Base-by-base conservation (phyloP, 257 asterid genomes). In the Craterostigma plantagineum region DNA sequence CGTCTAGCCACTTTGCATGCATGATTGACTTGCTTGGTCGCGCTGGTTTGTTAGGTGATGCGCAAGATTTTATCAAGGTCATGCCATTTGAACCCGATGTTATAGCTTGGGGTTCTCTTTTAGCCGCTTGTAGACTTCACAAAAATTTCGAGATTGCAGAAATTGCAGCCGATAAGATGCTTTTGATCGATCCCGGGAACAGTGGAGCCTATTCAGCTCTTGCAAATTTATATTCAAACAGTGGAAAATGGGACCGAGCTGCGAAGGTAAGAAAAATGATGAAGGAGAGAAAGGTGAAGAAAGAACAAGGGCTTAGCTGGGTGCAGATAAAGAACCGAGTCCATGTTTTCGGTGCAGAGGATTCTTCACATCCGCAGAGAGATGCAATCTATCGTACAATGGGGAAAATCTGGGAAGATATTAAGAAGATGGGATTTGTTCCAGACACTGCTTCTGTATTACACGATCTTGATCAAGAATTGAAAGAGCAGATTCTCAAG, bases 221-320 rank as follows among this genome's bases (percentile, higher is more conserved):
- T 37, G 93, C 93, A 10, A 87, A 79, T 18, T 78, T 76, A 8
- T 87, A 78, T 47, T 70, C 92, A 17, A 71, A 78, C 52, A 71
- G 93, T 56, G 82, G 82, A 18, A 81, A 70, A 67, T 81, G 94
- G 94, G 64, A 59, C 7, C 87, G 81, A 52, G 97, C 97, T 12
- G 92, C 92, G 27, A 58, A 36, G 38, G 61, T 78, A 11, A 67
- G 97, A 63, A 81, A 77, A 60, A 70, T 67, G 33, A 85, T 85
- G 96, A 80, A 78, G 61, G 78, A 76, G 52, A 81, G 71, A 46
- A 65, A 69, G 40, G 92, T 86, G 47, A 86, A 69, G 79, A 86
- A 86, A 70, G 94, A 81, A 34, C 90, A 81, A 63, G 93, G 97
- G 27, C 57, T 87, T 18, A 87, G 97, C 57, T 79, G 97, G 97